phyloP scores from a whole-genome alignment of 2,329 filamentous ascomycete genomes.

The Microcera coccophila region DNA sequence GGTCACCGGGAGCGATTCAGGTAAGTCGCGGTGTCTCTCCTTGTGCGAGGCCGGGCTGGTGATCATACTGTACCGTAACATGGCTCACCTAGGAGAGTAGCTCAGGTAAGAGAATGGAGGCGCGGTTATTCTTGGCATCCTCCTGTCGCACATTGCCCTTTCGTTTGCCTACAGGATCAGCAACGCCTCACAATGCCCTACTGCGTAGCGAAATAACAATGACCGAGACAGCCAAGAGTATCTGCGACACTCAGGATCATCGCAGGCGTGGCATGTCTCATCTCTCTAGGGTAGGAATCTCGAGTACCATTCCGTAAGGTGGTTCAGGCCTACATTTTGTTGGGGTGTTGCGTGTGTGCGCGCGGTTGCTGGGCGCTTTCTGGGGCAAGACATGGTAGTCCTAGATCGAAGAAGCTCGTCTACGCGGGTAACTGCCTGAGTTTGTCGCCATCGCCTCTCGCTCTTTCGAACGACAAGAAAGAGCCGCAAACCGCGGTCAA shows the following conservation, averaged over 20 bases:
- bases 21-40: neutral
- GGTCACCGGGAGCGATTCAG: constrained; percentile 12
- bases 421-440: constrained; percentile 6
- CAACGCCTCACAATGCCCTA: constrained; percentile 9
- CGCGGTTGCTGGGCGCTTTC: constrained; percentile 11
- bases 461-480: constrained; percentile 10
- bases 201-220: constrained; percentile 24
- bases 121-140: too few species aligned
- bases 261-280: constrained; percentile 17
- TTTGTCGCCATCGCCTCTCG: constrained; percentile 2
- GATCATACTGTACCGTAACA: neutral
- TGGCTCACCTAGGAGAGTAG: too few species aligned
- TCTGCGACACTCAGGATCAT: constrained; percentile 7
- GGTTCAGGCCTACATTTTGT: constrained; percentile 13
- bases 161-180: neutral
- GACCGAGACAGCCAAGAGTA: constrained; percentile 5
- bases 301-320: constrained; percentile 23
- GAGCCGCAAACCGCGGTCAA: neutral
- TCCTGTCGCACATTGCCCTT: neutral
- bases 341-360: constrained; percentile 9
- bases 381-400: constrained; percentile 21
- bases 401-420: constrained; percentile 12
- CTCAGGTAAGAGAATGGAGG: too few species aligned
- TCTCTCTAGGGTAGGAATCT: constrained; percentile 15
- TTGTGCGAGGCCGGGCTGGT: neutral